Conservation (phyloP, 495 filamentous ascomycete genomes). For the Daldinia grandis region DNA sequence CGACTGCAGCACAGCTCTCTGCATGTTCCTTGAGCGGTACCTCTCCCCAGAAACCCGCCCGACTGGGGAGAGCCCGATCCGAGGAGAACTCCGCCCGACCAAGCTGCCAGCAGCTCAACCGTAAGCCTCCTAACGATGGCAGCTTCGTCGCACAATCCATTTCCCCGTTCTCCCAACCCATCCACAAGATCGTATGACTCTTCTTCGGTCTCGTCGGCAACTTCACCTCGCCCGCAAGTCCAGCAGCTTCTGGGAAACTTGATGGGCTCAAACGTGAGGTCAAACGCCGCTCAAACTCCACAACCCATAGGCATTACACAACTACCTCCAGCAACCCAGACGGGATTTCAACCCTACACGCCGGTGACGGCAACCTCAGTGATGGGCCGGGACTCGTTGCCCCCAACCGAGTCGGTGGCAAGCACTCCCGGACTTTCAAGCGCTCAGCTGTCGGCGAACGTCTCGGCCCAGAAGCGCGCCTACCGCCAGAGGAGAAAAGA, state of each 20-base stretch:
- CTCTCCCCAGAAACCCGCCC: conserved; percentile 49
- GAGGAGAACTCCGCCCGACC: conserved; percentile 50
- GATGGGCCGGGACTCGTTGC: conserved; percentile 62
- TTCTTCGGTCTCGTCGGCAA: conserved; percentile 63
- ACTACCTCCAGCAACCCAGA: conserved; percentile 49
- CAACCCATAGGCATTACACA: conserved; percentile 57
- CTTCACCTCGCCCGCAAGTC: conserved; percentile 58
- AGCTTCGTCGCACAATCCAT: conserved; percentile 60
- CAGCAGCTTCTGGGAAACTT: conserved; percentile 57
- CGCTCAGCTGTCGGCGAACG: conserved; percentile 52
- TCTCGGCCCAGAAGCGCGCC: conserved; percentile 83
- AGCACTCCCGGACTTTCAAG: conserved; percentile 61
- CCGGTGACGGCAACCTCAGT: conserved; percentile 56
- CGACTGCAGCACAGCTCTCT: conserved; percentile 46
- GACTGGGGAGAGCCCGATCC: conserved; percentile 49
- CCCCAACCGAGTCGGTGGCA: conserved; percentile 60
- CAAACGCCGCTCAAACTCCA: conserved; percentile 49
- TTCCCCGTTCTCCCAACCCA: conserved; percentile 62
- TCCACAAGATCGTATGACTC: conserved; percentile 64
- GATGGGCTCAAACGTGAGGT: conserved; percentile 52
- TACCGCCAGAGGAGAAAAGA: conserved; percentile 96
- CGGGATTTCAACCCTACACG: conserved; percentile 57
- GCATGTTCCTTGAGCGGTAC: conserved; percentile 57
- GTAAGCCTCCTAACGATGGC: conserved; percentile 57
- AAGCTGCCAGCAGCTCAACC: conserved; percentile 43